Base-by-base conservation (phyloP, 768 basidiomycete genomes). In the Inosperma sp. region DNA sequence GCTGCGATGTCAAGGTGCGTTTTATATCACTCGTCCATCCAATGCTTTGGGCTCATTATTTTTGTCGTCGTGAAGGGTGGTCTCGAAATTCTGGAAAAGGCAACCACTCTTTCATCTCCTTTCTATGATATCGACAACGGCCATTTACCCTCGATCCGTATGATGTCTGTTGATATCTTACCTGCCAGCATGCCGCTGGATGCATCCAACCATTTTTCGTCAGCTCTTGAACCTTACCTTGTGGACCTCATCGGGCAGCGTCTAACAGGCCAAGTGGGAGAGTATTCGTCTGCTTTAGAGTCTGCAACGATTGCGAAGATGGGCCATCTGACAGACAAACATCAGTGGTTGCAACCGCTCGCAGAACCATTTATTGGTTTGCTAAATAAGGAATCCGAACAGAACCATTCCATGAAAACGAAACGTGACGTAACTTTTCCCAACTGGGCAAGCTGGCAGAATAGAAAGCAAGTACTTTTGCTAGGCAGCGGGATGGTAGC, bases 401-500 rank as follows among this genome's bases (percentile, higher is more conserved):
- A n/a, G n/a, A n/a, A n/a, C n/a, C n/a, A n/a, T n/a, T n/a, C n/a
- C n/a, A n/a, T n/a, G n/a, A n/a, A n/a, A n/a, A n/a, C n/a, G n/a
- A n/a, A n/a, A n/a, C n/a, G n/a, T n/a, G n/a, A n/a, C n/a, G n/a
- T n/a, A n/a, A n/a, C n/a, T n/a, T n/a, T n/a, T n/a, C n/a, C n/a
- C n/a, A n/a, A n/a, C n/a, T 35, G 36, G 27, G 7, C 22, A 36
- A 44, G 33, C n/a, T n/a, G 37, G 49, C 7, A 42, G 47, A 68
- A 51, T 57, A 82, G 79, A 68, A 85, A 84, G 71, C 80, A 76
- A 59, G 77, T 93, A 0, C 65, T 97, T 27, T 72, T 96, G 60
- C 76, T 97, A 2, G 94, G 94, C 7, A 92, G 88, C 48, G 94
- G 94, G n/a, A 92, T 96, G 83, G 94, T 97, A 16, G 91, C 93